Evolutionary conservation across 2,329 filamentous ascomycete genomes (phyloP).

Genomic region (Phialophora macrospora): DNA sequence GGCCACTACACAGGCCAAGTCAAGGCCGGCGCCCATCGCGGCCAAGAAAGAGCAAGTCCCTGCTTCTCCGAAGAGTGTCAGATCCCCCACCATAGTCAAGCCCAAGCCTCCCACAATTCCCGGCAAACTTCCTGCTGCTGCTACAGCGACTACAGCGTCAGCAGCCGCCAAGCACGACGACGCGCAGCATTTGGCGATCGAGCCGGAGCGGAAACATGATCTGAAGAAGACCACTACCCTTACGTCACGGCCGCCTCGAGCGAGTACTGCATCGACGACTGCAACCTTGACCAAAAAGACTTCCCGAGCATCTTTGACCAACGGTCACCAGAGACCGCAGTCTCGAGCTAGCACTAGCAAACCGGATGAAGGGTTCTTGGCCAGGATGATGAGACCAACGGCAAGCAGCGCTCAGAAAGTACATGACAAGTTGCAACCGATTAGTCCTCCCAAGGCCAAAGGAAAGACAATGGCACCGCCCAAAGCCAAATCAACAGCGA

Average conservation of each 20-base stretch:
- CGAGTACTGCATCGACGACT: conserved; percentile 35
- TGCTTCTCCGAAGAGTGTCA: conserved; percentile 32
- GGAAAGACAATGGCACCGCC: conserved; percentile 12
- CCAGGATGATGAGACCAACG: conserved; percentile 59
- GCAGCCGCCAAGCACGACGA: conserved; percentile 45
- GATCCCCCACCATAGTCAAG: conserved; percentile 39
- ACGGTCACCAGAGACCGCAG: conserved; percentile 45
- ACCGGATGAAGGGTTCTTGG: conserved; percentile 54
- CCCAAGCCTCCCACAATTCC: conserved; percentile 50
- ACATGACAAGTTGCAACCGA: conserved; percentile 53
- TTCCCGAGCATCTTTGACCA: conserved; percentile 40
- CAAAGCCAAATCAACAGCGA: conserved; percentile 21
- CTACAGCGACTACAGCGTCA: conserved; percentile 49
- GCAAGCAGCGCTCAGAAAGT: conserved; percentile 56
- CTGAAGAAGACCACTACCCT: conserved; percentile 38
- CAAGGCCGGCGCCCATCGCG: conserved; percentile 9
- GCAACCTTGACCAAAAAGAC: conserved; percentile 40
- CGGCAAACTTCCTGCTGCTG: conserved; percentile 48
- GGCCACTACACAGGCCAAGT: conserved; percentile 18
- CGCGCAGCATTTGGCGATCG: conserved; percentile 26
- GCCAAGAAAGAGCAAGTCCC: conserved; percentile 33
- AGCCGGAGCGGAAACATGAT: conserved; percentile 33
- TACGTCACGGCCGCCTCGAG: conserved; percentile 35
- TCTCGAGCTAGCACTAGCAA: conserved; percentile 50
- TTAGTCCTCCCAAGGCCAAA: conserved; percentile 45